Percentiles rank a stretch among this genome's conserved stretches.
Conservation (phyloP, 2,329 filamentous ascomycete genomes). For the Exophiala xenobiotica region DNA sequence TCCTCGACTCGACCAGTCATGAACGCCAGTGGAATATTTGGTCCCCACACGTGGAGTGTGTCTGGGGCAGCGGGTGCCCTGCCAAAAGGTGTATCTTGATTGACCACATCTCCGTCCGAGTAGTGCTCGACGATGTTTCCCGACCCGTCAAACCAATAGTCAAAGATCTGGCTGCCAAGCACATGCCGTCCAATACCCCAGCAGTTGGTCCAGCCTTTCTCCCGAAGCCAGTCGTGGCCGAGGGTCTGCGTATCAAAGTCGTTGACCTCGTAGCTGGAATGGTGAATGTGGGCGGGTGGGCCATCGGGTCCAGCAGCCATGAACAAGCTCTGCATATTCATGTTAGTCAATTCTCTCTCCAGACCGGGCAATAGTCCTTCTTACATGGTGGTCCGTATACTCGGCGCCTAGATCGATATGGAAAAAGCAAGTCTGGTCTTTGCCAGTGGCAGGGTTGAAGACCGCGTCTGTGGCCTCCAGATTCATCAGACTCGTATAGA, state of each 20-base stretch:
- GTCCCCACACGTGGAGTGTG: slow-evolving; percentile 37
- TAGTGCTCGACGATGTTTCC: slow-evolving; percentile 69
- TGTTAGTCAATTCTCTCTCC: slow-evolving; percentile 12
- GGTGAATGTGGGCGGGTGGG: slow-evolving; percentile 56
- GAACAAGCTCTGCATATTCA: slow-evolving; percentile 20
- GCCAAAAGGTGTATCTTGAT: slow-evolving; percentile 34
- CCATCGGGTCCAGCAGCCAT: slow-evolving; percentile 31
- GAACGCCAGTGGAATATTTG: slow-evolving; percentile 29
- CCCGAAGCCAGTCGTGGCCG: slow-evolving; percentile 66
- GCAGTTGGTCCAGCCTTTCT: slow-evolving; percentile 62
- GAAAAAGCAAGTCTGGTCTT: slow-evolving; percentile 44
- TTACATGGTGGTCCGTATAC: slow-evolving; percentile 53
- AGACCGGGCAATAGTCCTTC: slow-evolving; percentile 31
- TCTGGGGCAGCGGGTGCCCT: slow-evolving; percentile 34
- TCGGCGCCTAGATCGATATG: slow-evolving; percentile 51
- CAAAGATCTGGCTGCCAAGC: slow-evolving; percentile 69
- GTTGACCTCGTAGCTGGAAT: slow-evolving; percentile 68
- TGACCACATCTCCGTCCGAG: slow-evolving; percentile 60
- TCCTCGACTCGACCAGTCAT: slow-evolving; percentile 20
- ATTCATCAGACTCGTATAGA: slow-evolving; percentile 48
- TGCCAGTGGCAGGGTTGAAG: slow-evolving; percentile 26
- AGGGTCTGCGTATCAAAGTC: slow-evolving; percentile 70
- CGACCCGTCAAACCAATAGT: slow-evolving; percentile 68
- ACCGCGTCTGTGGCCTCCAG: slow-evolving; percentile 47
- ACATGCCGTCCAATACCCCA: slow-evolving; percentile 73